phyloP scores from a whole-genome alignment of 495 filamentous ascomycete species.

The Neohortaea acidophila region DNA sequence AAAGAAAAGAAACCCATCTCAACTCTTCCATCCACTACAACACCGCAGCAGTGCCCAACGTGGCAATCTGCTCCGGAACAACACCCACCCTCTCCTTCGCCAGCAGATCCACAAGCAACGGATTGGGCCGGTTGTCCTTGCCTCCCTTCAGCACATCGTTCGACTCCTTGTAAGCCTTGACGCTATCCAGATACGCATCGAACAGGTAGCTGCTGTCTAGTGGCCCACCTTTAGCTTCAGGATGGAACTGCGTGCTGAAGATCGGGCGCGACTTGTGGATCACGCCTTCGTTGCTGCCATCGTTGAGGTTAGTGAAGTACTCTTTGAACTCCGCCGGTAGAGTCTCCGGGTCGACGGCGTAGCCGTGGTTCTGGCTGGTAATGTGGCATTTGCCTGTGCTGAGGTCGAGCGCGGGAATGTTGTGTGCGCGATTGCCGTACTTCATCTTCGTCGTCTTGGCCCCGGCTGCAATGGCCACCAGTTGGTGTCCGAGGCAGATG shows the following conservation, averaged over 20 bases:
- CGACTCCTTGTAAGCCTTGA: constrained; percentile 71
- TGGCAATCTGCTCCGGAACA: constrained; percentile 20
- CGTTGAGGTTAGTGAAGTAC: constrained; percentile 95
- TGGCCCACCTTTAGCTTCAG: constrained; percentile 91
- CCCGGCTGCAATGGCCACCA: constrained; percentile 67
- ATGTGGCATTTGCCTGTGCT: constrained; percentile 97
- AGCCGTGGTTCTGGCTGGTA: constrained; percentile 96
- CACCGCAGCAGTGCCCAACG: too few relatives aligned
- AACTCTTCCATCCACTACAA: too few relatives aligned
- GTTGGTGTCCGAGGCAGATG: constrained; percentile 90
- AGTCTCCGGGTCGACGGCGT: constrained; percentile 80
- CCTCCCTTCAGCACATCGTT: constrained; percentile 47
- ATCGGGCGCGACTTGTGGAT: constrained; percentile 92
- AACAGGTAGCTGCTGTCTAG: constrained; percentile 89
- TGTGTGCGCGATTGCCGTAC: constrained; percentile 95
- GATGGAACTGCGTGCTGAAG: constrained; percentile 97
- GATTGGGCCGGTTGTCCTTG: constrained; percentile 67
- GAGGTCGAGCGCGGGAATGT: constrained; percentile 88
- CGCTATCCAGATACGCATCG: constrained; percentile 85
- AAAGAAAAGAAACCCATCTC: too few relatives aligned
- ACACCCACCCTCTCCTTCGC: constrained; percentile 90
- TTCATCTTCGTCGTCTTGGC: constrained; percentile 85
- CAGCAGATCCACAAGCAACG: constrained; percentile 77
- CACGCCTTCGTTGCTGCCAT: constrained; percentile 87
- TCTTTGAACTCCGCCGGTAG: constrained; percentile 81